Evolutionary conservation across 108 stramenopile genomes (phyloP), one percentile per base, ranked within the genome.

Genomic region (Stephanodiscus triporus): DNA sequence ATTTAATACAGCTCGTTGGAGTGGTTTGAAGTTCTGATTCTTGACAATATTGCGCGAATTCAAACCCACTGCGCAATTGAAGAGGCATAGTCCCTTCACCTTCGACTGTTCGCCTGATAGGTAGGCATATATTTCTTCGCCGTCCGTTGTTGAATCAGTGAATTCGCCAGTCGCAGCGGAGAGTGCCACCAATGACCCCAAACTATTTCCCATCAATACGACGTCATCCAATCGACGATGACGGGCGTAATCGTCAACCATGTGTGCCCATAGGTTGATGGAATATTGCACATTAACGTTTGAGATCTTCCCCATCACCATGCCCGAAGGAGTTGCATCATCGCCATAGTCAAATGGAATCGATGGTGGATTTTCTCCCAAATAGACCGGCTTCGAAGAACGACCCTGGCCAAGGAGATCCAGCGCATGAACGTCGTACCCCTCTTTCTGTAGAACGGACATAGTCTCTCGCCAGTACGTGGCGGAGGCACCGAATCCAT

Each of bases 401-500:
- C 77, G 66, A 9, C 88, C 88, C 53, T 87, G 88, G 20, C 88
- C 88, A 20, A 89, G 49, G 4, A 89, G 22, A 76, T 89, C 88
- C 13, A 89, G 19, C 10, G 85, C 84, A 61, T 89, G 88, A 22
- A 89, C 85, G 34, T 83, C 77, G 61, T 87, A 89, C 17, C 88
- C 88, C n/a, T 74, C 70, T 3, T 63, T 26, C 19, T 58, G 66
- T 17, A 89, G 61, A 7, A 60, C 69, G 13, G 19, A 29, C 22
- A 60, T 70, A 13, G 88, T 89, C 78, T 87, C 80, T 55, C 88
- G 69, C 86, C 86, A 89, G 56, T 89, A 89, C 7, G 69, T 69
- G 0, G 88, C 84, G 37, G 86, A 87, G 26, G 86, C 86, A 13
- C 85, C 88, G 66, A 89, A 89, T 30, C 88, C 88, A 72, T 89